These are phyloP conservation scores for Boletus rufocinnamomeus DNA, from an alignment of 768 basidiomycete genomes.

Conservation along the genomic window DNA sequence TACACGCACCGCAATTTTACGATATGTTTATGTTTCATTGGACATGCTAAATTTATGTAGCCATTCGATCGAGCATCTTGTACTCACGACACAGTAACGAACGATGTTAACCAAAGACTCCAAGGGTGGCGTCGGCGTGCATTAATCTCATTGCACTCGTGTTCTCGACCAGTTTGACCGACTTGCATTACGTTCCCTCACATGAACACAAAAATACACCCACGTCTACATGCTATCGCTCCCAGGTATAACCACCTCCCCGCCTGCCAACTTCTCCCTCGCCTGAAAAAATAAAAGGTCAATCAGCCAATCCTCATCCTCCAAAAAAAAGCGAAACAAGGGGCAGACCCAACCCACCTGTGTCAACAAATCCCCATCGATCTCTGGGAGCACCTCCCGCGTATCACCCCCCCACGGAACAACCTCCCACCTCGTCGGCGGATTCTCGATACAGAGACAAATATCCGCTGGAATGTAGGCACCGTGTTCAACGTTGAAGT, in stretches of 20 bases:
- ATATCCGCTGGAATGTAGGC: conserved; percentile 76
- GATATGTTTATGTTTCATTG: neutral
- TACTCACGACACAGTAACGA: neutral
- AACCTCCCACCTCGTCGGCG: conserved; percentile 74
- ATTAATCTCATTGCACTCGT: neutral
- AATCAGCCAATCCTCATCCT: neutral
- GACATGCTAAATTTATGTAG: neutral
- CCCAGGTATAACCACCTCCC: conserved; percentile 18
- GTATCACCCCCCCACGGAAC: conserved; percentile 55
- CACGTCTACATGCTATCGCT: conserved; percentile 29
- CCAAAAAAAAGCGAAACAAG: neutral
- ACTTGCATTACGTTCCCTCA: neutral
- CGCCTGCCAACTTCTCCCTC: conserved; percentile 25
- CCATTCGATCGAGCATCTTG: neutral
- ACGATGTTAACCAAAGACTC: neutral
- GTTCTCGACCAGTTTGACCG: neutral
- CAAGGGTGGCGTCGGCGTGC: neutral
- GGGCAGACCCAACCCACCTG: conserved; percentile 43
- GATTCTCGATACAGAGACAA: conserved; percentile 73
- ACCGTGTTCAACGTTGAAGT: conserved; percentile 75
- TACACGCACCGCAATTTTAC: neutral
- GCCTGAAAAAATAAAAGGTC: conserved; percentile 27
- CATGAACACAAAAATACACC: neutral
- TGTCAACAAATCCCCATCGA: conserved; percentile 57
- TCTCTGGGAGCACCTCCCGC: conserved; percentile 60